Percentiles rank a stretch among this genome's conserved stretches.
Conservation (phyloP, 192 early-diverging fungal genomes). For the Podila clonocystis region DNA sequence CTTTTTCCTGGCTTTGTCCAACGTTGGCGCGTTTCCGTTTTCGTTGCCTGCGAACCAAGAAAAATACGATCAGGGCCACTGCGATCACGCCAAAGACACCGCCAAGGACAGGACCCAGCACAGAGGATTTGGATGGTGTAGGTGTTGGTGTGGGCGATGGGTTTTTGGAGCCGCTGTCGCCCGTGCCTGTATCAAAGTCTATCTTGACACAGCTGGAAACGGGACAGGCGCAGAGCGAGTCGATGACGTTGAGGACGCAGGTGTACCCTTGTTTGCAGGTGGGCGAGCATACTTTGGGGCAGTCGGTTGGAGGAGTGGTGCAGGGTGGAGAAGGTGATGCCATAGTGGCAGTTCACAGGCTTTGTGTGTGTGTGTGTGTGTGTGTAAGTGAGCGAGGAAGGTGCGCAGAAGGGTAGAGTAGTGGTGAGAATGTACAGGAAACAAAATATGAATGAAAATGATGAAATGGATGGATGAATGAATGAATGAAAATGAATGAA, state of each 20-base stretch:
- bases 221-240: conserved; percentile 30
- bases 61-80: conserved; percentile 1
- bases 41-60: conserved; percentile 3
- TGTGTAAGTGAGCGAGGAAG: neutral
- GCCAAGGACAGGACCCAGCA: conserved; percentile 26
- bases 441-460: neutral
- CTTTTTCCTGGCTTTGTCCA: conserved; percentile 3
- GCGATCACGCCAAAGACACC: conserved; percentile 14
- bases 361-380: neutral
- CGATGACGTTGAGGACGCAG: conserved; percentile 27
- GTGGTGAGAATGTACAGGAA: neutral
- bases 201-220: conserved; percentile 28
- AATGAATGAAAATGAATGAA: neutral
- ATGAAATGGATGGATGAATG: neutral
- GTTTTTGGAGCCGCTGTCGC: neutral
- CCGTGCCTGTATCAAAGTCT: conserved; percentile 28
- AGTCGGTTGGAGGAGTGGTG: neutral
- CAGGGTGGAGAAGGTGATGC: conserved; percentile 3
- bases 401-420: neutral
- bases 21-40: neutral
- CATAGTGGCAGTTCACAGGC: neutral
- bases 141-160: neutral
- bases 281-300: conserved; percentile 8
- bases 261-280: conserved; percentile 19
- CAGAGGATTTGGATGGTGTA: neutral